Percentiles rank a stretch among this genome's conserved stretches.
Evolutionary conservation across 2,329 filamentous ascomycete genomes (phyloP).

Genomic region (Ustulina deusta): DNA sequence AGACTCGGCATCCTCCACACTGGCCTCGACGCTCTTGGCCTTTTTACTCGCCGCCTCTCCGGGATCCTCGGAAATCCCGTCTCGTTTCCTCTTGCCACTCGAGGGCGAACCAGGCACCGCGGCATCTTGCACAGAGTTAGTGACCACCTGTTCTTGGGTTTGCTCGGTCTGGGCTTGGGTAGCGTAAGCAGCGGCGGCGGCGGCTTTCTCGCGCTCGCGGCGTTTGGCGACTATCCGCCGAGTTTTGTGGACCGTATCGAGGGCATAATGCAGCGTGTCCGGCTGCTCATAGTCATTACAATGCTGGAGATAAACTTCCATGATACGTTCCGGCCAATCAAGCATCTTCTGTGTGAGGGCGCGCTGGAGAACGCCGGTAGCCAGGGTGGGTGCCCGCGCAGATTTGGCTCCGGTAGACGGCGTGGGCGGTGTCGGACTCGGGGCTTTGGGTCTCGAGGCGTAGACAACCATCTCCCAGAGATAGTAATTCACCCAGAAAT

Average conservation of each 20-base stretch:
- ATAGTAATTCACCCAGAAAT: slow-evolving; percentile 95
- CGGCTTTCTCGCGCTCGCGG: slow-evolving; percentile 73
- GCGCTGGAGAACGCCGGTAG: slow-evolving; percentile 80
- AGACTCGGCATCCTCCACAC: slow-evolving; percentile 49
- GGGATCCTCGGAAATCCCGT: slow-evolving; percentile 63
- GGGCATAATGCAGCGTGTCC: slow-evolving; percentile 77
- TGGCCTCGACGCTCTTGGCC: slow-evolving; percentile 62
- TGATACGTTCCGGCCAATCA: slow-evolving; percentile 81
- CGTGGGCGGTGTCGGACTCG: slow-evolving; percentile 64
- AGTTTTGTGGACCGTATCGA: slow-evolving; percentile 78
- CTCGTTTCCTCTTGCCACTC: slow-evolving; percentile 79
- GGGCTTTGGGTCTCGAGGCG: slow-evolving; percentile 61
- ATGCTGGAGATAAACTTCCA: slow-evolving; percentile 80
- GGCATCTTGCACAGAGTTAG: slow-evolving; percentile 44
- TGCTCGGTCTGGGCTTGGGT: slow-evolving; percentile 51
- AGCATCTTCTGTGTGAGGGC: slow-evolving; percentile 72
- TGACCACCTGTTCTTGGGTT: slow-evolving; percentile 53
- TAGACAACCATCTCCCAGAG: slow-evolving; percentile 85
- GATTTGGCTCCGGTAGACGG: slow-evolving; percentile 54
- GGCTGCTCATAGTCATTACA: slow-evolving; percentile 92
- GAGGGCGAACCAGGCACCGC: slow-evolving; percentile 54
- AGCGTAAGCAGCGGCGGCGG: slow-evolving; percentile 68
- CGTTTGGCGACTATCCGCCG: slow-evolving; percentile 72
- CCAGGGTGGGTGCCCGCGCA: slow-evolving; percentile 74
- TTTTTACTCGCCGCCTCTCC: slow-evolving; percentile 74